These are phyloP conservation scores for Miscanthus lutarioriparius DNA, from an alignment of 176 grass and related monocot species.

Conservation along the genomic window DNA sequence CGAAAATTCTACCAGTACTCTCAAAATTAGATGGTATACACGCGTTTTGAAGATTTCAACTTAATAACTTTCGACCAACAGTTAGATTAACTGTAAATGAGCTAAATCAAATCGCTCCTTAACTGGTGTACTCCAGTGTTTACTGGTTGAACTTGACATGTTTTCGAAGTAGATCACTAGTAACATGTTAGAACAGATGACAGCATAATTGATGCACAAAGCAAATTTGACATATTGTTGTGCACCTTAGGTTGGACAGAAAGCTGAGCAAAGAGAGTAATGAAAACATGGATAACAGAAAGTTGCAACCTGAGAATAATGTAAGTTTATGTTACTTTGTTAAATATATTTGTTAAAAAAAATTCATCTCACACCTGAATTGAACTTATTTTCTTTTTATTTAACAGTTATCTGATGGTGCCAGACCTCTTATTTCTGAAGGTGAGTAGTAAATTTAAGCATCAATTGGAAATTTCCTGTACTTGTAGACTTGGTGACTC, in stretches of 20 bases:
- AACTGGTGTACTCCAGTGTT: background rate
- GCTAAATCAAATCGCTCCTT: background rate
- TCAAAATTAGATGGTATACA: background rate
- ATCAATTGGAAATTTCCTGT: background rate
- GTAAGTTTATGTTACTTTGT: slow-evolving; percentile 25
- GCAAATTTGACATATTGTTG: background rate
- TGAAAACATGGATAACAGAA: slow-evolving; percentile 27
- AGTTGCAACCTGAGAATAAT: slow-evolving; percentile 32
- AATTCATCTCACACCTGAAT: background rate
- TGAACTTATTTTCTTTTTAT: background rate
- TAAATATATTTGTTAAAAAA: background rate
- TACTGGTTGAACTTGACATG: background rate
- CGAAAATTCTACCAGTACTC: background rate
- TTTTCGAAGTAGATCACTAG: background rate
- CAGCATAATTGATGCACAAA: background rate
- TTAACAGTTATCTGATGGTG: slow-evolving; percentile 36
- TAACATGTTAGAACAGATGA: slow-evolving; percentile 5
- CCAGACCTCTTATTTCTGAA: slow-evolving; percentile 39
- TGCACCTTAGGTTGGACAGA: slow-evolving; percentile 45
- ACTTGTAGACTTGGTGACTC: background rate
- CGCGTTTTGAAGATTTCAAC: background rate
- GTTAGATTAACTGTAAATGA: background rate
- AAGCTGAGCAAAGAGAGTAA: slow-evolving; percentile 44
- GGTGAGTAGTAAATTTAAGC: slow-evolving; percentile 40
- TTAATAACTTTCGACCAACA: background rate